Conservation (phyloP, 345 rosid genomes). For the Dimocarpus longan region DNA sequence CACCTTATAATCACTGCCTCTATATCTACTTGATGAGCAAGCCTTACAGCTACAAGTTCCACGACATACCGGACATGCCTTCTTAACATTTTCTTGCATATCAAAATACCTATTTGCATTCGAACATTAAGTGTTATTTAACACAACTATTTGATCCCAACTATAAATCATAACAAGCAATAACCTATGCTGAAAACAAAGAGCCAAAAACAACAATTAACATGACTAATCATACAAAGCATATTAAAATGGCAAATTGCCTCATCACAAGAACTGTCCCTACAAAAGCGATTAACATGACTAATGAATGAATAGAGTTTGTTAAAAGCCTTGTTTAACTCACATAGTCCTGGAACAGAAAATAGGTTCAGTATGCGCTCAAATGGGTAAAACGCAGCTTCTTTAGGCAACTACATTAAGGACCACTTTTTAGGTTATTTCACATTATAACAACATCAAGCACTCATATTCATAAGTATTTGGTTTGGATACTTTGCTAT, state of each 20-base stretch:
- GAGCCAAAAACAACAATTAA: background rate
- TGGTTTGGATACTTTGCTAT: background rate
- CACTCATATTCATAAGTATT: background rate
- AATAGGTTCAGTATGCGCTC: background rate
- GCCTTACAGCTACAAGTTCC: conserved; percentile 80
- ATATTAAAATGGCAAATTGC: background rate
- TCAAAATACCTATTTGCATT: conserved; percentile 58
- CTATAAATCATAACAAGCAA: conserved; percentile 4
- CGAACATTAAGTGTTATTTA: conserved; percentile 8
- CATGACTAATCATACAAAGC: background rate
- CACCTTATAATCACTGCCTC: conserved; percentile 80
- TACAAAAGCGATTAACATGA: background rate
- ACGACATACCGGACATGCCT: conserved; percentile 81
- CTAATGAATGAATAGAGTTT: background rate
- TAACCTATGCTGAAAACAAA: background rate
- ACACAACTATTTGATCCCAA: conserved; percentile 5
- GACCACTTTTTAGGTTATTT: background rate
- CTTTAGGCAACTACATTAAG: background rate
- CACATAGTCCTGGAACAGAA: background rate
- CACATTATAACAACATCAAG: background rate
- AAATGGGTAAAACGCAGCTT: background rate
- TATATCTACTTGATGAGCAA: conserved; percentile 56
- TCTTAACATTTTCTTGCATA: conserved; percentile 75
- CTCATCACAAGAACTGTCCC: conserved; percentile 1
- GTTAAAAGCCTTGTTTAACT: conserved; percentile 6